Percentiles rank a stretch among this genome's conserved stretches.
Evolutionary conservation across 257 asterid genomes (phyloP).

Genomic region (Solanum rostratum): DNA sequence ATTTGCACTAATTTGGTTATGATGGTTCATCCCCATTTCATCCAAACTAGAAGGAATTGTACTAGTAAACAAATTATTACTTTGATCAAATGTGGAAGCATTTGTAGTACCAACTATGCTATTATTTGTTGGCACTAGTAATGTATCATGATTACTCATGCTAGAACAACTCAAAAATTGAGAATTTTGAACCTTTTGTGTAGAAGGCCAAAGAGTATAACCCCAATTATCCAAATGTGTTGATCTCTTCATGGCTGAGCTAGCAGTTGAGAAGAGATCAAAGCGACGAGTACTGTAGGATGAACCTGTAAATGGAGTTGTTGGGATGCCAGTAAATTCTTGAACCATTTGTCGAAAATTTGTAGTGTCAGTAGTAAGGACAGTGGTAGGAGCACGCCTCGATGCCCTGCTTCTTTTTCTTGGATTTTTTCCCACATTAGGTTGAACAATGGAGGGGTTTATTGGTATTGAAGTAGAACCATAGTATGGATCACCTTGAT

Average conservation of each 20-base stretch:
- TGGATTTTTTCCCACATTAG: not conserved
- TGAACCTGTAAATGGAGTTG: conserved; percentile 1
- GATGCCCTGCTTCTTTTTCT: conserved; percentile 11
- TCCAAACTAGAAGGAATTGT: conserved; percentile 2
- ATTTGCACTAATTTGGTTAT: not conserved
- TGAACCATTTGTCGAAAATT: conserved; percentile 16
- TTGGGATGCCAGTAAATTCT: conserved; percentile 15
- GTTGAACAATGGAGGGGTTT: not conserved
- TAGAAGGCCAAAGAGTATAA: conserved; percentile 39
- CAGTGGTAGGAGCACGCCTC: conserved; percentile 12
- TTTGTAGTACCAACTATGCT: conserved; percentile 18
- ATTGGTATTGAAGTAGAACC: not conserved
- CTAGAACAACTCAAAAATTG: conserved; percentile 8
- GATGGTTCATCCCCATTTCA: not conserved
- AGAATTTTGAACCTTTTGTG: conserved; percentile 18
- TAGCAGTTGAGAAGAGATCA: conserved; percentile 5
- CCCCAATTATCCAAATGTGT: conserved; percentile 22
- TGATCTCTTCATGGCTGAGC: conserved; percentile 25
- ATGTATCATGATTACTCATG: conserved; percentile 7
- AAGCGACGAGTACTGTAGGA: not conserved
- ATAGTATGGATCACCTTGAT: not conserved
- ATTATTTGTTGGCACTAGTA: conserved; percentile 14
- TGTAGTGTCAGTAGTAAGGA: conserved; percentile 9
- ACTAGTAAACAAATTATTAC: not conserved
- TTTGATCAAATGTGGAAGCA: conserved; percentile 4